Base-by-base conservation (phyloP, 2,329 filamentous ascomycete species). In the Pyrenophora tritici-repentis region DNA sequence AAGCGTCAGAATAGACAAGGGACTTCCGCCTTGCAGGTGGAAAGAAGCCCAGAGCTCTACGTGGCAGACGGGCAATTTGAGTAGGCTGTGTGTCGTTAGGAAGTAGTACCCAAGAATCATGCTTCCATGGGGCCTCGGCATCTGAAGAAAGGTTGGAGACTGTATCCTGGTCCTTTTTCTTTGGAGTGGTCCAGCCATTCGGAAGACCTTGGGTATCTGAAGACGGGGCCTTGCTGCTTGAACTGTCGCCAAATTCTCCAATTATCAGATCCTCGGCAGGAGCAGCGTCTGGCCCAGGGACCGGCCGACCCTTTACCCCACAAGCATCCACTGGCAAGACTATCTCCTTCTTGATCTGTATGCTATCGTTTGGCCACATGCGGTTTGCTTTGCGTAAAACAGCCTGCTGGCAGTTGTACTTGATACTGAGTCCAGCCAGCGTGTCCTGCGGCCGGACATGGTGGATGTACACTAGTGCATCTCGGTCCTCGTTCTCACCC, bases 291-390 rank as follows among this genome's bases (percentile, higher is more conserved):
- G 69, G 70, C 6, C 62, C 74, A 34, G 67, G 67, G 3, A 83
- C 73, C 29, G 77, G 82, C 42, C 86, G 83, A 24, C 93, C 91
- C 67, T 91, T 94, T 35, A 92, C 80, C 35, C 88, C 86, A 72
- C 93, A 97, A 34, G 90, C 88, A 71, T 96, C 92, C 4, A 97
- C 90, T 0, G 94, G 94, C 44, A 99, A 78, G 7, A 92, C 82
- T 13, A 99, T 81, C 58, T 85, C 87, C 65, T 90, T 90, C 52
- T 92, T 86, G 40, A 86, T 85, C 71, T 97, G 93, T 31, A 97
- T 88, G 56, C 86, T 91, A 69, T 97, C 94, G 58, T 91, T 90
- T 6, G 91, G 90, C 94, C 94, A 99, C 66, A 99, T 86, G 9
- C 94, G 86, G 71, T 99, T 99, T 33, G 91, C 86, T 70, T 90